These are phyloP conservation scores for Fagus sylvatica DNA, from an alignment of 306 rosid species.

Conservation along the genomic window DNA sequence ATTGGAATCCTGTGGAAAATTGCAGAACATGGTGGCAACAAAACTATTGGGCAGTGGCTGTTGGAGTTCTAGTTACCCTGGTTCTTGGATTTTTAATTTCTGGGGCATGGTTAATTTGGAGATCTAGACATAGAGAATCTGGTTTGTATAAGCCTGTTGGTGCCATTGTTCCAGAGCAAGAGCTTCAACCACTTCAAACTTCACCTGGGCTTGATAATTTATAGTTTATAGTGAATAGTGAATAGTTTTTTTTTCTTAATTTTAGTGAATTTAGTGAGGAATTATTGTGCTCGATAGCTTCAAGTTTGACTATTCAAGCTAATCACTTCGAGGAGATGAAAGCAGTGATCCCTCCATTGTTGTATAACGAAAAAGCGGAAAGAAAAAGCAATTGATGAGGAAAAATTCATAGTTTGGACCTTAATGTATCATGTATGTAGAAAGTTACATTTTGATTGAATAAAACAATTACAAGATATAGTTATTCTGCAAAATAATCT, in stretches of 20 bases:
- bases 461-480: background rate
- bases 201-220: slow-evolving; percentile 21
- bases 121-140: slow-evolving; percentile 40
- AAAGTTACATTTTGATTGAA: background rate
- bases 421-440: background rate
- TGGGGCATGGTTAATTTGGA: slow-evolving; percentile 68
- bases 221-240: slow-evolving; percentile 4
- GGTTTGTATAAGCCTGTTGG: slow-evolving; percentile 71
- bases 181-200: slow-evolving; percentile 79
- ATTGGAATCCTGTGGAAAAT: slow-evolving; percentile 20
- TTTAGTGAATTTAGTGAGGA: background rate
- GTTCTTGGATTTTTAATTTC: slow-evolving; percentile 44
- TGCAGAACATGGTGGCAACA: slow-evolving; percentile 77
- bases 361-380: slow-evolving; percentile 15
- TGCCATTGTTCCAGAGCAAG: slow-evolving; percentile 67
- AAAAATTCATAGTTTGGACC: background rate
- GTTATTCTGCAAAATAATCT: background rate
- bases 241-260: background rate
- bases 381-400: background rate
- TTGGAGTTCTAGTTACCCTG: slow-evolving; percentile 46
- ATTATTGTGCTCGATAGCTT: background rate
- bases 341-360: slow-evolving; percentile 6
- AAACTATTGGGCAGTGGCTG: slow-evolving; percentile 38
- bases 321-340: slow-evolving; percentile 8
- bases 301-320: slow-evolving; percentile 4